A percentile compares a stretch with the other conserved stretches of the same genome.
Evolutionary conservation across 2,329 filamentous ascomycete species (phyloP).

Genomic region (Beauveria sp.): DNA sequence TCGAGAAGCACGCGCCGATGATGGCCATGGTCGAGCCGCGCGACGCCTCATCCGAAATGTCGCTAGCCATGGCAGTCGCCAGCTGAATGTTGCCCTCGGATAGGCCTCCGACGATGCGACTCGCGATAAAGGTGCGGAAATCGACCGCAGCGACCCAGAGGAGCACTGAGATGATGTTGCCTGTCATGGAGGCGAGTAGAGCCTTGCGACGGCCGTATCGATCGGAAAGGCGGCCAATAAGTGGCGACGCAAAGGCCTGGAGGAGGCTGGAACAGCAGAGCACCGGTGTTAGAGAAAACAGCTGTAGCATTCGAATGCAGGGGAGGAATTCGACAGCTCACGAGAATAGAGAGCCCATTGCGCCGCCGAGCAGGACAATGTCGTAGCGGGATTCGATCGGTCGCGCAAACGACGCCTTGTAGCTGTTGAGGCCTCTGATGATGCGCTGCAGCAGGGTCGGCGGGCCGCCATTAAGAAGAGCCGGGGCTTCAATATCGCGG

Average conservation of each 20-base stretch:
- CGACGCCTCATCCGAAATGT: slow-evolving; percentile 80
- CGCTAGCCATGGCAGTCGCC: slow-evolving; percentile 90
- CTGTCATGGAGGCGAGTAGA: slow-evolving; percentile 82
- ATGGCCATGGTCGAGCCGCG: slow-evolving; percentile 91
- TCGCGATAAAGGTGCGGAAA: slow-evolving; percentile 94
- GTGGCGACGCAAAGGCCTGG: slow-evolving; percentile 83
- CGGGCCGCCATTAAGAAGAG: slow-evolving; percentile 35
- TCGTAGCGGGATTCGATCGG: slow-evolving; percentile 96
- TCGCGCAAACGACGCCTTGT: slow-evolving; percentile 86
- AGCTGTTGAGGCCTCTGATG: slow-evolving; percentile 77
- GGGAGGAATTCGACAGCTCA: slow-evolving; percentile 21
- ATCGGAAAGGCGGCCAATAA: slow-evolving; percentile 86
- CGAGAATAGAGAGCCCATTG: slow-evolving; percentile 85
- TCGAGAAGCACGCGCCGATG: slow-evolving; percentile 91
- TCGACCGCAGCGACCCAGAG: slow-evolving; percentile 91
- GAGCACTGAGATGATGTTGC: slow-evolving; percentile 87
- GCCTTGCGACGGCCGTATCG: slow-evolving; percentile 79
- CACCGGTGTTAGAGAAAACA: not conserved
- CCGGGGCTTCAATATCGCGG: slow-evolving; percentile 66
- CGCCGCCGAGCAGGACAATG: slow-evolving; percentile 89
- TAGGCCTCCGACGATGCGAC: slow-evolving; percentile 80
- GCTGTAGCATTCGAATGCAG: not conserved
- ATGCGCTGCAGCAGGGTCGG: slow-evolving; percentile 70
- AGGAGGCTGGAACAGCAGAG: slow-evolving; percentile 53
- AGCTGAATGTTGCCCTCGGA: slow-evolving; percentile 97